phyloP scores from a whole-genome alignment of 192 early-diverging fungal genomes.

The Backusella mclennaniae region DNA sequence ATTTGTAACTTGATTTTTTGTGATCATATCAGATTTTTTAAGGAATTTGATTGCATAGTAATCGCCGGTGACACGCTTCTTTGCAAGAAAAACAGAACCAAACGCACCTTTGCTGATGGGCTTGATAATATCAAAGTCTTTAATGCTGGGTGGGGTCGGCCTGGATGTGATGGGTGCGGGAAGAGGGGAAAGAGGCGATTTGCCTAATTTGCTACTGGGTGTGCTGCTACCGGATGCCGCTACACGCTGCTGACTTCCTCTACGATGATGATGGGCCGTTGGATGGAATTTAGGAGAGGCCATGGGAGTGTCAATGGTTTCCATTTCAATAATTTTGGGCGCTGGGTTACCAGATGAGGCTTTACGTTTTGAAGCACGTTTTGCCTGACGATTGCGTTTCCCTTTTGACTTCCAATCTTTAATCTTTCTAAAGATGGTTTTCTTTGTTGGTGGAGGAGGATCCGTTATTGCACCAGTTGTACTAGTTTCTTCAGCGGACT shows the following conservation, averaged over 20 bases:
- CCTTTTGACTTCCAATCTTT: constrained; percentile 20
- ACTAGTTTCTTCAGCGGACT: neutral
- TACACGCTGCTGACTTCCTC: neutral
- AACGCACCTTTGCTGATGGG: constrained; percentile 90
- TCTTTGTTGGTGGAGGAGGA: neutral
- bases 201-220: constrained; percentile 23
- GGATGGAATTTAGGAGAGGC: constrained; percentile 29
- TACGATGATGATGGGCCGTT: neutral
- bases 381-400: neutral
- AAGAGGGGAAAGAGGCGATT: constrained; percentile 26
- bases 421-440: constrained; percentile 10
- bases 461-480: neutral
- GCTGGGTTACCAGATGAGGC: neutral
- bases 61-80: constrained; percentile 81
- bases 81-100: constrained; percentile 84
- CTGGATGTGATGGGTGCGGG: constrained; percentile 31
- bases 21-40: constrained; percentile 85
- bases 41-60: constrained; percentile 89
- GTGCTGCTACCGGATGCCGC: constrained; percentile 5
- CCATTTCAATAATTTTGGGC: constrained; percentile 34
- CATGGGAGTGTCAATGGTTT: constrained; percentile 36
- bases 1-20: constrained; percentile 90
- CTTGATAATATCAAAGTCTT: constrained; percentile 90
- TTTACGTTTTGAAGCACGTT: neutral
- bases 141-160: constrained; percentile 70